These are phyloP conservation scores for Lichtheimia hyalospora DNA, from an alignment of 371 early-diverging fungal genomes.

Conservation along the genomic window DNA sequence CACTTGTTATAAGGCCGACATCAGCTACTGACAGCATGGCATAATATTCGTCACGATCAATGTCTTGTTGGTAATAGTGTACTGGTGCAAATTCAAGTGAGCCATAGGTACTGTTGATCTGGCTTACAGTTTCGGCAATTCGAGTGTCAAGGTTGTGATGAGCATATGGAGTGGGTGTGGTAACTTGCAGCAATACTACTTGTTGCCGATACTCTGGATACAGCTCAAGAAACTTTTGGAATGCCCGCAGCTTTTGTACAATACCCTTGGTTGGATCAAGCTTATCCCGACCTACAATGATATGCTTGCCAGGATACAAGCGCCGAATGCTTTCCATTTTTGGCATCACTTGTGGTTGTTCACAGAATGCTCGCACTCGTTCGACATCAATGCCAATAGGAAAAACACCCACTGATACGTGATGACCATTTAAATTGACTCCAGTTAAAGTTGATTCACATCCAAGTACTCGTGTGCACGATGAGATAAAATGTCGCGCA, in stretches of 20 bases:
- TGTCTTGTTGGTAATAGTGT: constrained; percentile 94
- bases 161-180: constrained; percentile 37
- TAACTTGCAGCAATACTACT: constrained; percentile 88
- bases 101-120: constrained; percentile 95
- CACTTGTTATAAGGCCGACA: constrained; percentile 92
- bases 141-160: constrained; percentile 77
- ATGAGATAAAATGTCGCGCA: constrained; percentile 95
- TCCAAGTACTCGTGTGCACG: constrained; percentile 91
- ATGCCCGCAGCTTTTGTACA: constrained; percentile 93
- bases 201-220: constrained; percentile 91
- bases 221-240: constrained; percentile 85
- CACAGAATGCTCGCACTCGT: constrained; percentile 49
- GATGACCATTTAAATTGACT: constrained; percentile 74
- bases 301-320: constrained; percentile 88
- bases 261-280: constrained; percentile 98
- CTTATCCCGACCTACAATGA: constrained; percentile 98
- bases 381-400: constrained; percentile 98
- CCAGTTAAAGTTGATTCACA: constrained; percentile 86
- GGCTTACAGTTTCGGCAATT: constrained; percentile 88
- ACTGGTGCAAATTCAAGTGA: constrained; percentile 93
- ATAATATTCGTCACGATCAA: constrained; percentile 94
- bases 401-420: constrained; percentile 86
- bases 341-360: constrained; percentile 59
- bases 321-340: constrained; percentile 82
- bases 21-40: constrained; percentile 95